Evolutionary conservation across 2,329 filamentous ascomycete genomes (phyloP).

Genomic region (Pseudogymnoascus sp.): DNA sequence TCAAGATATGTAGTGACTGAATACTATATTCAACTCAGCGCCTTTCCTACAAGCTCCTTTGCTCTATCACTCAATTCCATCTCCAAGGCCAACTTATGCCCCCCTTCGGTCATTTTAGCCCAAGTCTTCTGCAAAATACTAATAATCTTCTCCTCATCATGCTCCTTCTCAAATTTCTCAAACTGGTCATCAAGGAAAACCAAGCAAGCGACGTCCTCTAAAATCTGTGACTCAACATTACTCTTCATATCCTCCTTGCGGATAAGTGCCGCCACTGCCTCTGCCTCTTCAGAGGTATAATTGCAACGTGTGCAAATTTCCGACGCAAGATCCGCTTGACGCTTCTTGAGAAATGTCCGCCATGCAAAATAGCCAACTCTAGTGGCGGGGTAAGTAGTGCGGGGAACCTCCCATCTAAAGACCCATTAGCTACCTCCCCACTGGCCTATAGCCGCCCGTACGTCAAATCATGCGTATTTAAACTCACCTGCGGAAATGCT

Average conservation of each 20-base stretch:
- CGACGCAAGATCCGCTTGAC: constrained; percentile 56
- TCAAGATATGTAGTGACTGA: background rate
- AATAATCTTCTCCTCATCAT: constrained; percentile 72
- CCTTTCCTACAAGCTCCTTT: constrained; percentile 54
- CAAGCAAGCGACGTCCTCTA: constrained; percentile 81
- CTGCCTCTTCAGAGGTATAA: constrained; percentile 42
- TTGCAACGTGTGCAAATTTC: constrained; percentile 41
- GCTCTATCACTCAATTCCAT: constrained; percentile 59
- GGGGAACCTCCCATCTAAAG: constrained; percentile 67
- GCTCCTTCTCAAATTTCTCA: constrained; percentile 64
- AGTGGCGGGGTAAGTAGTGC: constrained; percentile 64
- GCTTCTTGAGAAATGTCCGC: constrained; percentile 65
- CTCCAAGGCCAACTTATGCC: constrained; percentile 55
- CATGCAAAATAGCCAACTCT: constrained; percentile 72
- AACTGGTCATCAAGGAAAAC: constrained; percentile 86
- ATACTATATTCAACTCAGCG: constrained; percentile 34
- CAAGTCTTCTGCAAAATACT: constrained; percentile 65
- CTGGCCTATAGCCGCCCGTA: background rate
- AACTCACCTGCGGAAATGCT: constrained; percentile 64
- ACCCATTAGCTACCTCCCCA: background rate
- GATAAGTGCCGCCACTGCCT: constrained; percentile 62
- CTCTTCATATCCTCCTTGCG: constrained; percentile 66
- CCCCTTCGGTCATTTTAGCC: constrained; percentile 63
- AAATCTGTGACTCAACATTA: constrained; percentile 60
- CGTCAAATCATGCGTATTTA: background rate